A percentile compares a stretch with the other conserved stretches of the same genome.
Conservation (phyloP, 2,329 filamentous ascomycete species). For the Epichloe gansuensis region DNA sequence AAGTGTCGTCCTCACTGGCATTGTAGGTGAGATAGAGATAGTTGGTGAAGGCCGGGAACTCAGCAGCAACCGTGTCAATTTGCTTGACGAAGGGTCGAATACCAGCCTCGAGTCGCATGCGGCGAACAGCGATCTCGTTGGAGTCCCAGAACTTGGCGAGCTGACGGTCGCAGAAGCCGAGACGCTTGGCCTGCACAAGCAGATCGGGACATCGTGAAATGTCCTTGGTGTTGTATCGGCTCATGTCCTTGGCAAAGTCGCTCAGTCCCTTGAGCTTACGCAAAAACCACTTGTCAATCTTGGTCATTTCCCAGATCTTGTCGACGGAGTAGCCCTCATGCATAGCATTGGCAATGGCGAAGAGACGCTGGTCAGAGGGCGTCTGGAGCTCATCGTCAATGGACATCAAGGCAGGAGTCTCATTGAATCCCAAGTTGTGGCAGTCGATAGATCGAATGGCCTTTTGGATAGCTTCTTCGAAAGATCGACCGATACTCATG, state of each 20-base stretch:
- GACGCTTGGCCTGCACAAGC: conserved; percentile 75
- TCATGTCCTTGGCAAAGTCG: conserved; percentile 75
- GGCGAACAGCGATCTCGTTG: conserved; percentile 82
- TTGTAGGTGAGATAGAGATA: conserved; percentile 97
- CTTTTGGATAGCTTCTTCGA: conserved; percentile 97
- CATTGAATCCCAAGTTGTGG: conserved; percentile 89
- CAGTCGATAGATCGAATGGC: conserved; percentile 92
- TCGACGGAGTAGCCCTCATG: conserved; percentile 84
- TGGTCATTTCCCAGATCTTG: conserved; percentile 96
- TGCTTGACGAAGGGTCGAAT: conserved; percentile 91
- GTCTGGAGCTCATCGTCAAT: conserved; percentile 95
- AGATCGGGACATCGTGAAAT: conserved; percentile 51
- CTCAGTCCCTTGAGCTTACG: conserved; percentile 82
- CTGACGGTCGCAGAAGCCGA: conserved; percentile 90
- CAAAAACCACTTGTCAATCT: conserved; percentile 98
- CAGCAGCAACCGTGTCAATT: conserved; percentile 95
- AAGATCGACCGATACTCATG: conserved; percentile 93
- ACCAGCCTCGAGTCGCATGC: conserved; percentile 70
- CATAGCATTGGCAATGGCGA: conserved; percentile 98
- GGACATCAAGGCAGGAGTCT: conserved; percentile 84
- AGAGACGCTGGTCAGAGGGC: conserved; percentile 91
- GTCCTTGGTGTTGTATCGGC: conserved; percentile 50
- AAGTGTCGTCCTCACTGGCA: conserved; percentile 70
- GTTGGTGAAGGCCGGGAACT: conserved; percentile 90
- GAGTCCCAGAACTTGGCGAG: conserved; percentile 89